These are phyloP conservation scores for Parathielavia hyrcaniae DNA, from an alignment of 495 filamentous ascomycete species.

Conservation along the genomic window DNA sequence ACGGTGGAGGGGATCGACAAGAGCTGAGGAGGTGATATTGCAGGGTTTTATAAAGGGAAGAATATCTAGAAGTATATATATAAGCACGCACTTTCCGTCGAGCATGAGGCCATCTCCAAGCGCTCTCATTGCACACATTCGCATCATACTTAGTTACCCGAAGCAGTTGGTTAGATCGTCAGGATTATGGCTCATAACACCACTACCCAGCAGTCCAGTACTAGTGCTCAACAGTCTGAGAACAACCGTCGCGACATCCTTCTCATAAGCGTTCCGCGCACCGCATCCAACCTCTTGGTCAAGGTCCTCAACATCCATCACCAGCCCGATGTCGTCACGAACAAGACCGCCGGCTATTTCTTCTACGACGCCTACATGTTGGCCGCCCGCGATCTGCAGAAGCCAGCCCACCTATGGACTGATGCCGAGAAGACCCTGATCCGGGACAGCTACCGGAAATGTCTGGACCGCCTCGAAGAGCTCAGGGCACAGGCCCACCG, in stretches of 20 bases:
- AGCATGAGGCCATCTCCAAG: neutral
- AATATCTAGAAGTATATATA: neutral
- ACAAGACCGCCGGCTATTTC: slow-evolving; percentile 8
- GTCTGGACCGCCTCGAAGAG: slow-evolving; percentile 3
- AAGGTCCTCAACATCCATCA: slow-evolving; percentile 9
- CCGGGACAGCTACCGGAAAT: neutral
- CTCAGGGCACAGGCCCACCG: neutral
- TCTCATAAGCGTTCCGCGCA: slow-evolving; percentile 13
- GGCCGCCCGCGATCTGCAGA: neutral
- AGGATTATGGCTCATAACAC: neutral
- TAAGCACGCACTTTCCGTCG: neutral
- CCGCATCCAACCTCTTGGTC: slow-evolving; percentile 11
- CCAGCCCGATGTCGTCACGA: slow-evolving; percentile 10
- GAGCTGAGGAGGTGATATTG: no score
- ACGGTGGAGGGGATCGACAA: no score
- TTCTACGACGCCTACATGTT: neutral
- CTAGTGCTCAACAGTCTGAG: no score
- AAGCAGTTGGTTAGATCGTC: neutral
- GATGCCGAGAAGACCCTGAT: neutral
- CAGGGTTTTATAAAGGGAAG: no score
- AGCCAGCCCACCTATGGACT: slow-evolving; percentile 4
- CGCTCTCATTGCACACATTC: neutral
- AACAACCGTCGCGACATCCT: neutral
- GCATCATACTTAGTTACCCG: neutral
- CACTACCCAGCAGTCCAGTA: no score